These are phyloP conservation scores for Saturnispora besseyi DNA, from an alignment of 805 yeast species.

Conservation along the genomic window DNA sequence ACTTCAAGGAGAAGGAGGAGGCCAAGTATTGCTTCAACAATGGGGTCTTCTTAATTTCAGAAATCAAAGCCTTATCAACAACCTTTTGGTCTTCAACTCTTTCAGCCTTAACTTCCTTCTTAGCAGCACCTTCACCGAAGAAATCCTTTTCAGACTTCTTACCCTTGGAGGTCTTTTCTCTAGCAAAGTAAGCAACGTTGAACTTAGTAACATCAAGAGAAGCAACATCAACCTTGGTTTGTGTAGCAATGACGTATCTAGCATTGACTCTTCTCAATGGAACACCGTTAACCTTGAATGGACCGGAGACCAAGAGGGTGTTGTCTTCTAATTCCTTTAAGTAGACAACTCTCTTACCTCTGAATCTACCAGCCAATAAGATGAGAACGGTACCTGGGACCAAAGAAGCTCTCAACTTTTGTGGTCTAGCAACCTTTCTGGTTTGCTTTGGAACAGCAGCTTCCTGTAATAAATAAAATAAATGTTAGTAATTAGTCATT, in stretches of 20 bases:
- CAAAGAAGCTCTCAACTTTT: constrained; percentile 89
- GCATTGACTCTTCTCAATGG: constrained; percentile 99
- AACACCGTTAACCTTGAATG: constrained; percentile 99
- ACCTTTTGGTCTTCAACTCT: constrained; percentile 95
- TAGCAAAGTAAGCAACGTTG: constrained; percentile 91
- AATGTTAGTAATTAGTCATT: constrained; percentile 6
- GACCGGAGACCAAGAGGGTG: constrained; percentile 95
- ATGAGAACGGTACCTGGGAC: constrained; percentile 98
- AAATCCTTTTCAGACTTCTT: constrained; percentile 87
- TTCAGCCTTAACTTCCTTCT: constrained; percentile 84
- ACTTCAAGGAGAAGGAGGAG: constrained; percentile 90
- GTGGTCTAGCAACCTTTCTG: constrained; percentile 89
- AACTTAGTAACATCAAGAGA: constrained; percentile 83
- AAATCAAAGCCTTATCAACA: constrained; percentile 85
- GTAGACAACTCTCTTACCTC: constrained; percentile 99
- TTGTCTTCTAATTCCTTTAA: constrained; percentile 95
- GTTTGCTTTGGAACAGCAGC: constrained; percentile 77
- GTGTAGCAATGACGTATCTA: constrained; percentile 97
- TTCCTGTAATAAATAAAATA: constrained; percentile 32
- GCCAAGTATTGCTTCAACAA: constrained; percentile 94
- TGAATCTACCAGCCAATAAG: constrained; percentile 97
- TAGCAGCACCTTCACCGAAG: constrained; percentile 68
- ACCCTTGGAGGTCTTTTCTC: constrained; percentile 79
- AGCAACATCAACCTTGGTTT: constrained; percentile 78
- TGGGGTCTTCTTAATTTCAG: constrained; percentile 96